Evolutionary conservation across 805 yeast species (phyloP).

Genomic region (Zygoascus flipseniorum): DNA sequence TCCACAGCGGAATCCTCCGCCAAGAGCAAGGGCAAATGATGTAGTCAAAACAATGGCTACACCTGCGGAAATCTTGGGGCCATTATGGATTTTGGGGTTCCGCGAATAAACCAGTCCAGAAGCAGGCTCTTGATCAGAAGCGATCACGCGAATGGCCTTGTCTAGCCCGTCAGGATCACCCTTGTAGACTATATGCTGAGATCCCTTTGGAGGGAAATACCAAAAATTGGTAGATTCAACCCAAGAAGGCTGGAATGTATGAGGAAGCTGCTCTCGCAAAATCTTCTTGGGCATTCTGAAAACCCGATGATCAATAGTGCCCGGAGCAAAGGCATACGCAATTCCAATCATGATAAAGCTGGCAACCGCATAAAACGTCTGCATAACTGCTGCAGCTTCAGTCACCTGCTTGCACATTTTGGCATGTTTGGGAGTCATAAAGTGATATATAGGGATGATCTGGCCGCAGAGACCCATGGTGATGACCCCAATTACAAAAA

Average conservation of each 20-base stretch:
- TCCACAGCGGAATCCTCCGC: conserved; percentile 26
- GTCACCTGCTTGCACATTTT: conserved; percentile 46
- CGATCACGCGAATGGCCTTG: conserved; percentile 48
- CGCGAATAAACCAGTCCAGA: conserved; percentile 39
- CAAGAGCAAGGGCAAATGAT: conserved; percentile 18
- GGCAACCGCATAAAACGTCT: conserved; percentile 43
- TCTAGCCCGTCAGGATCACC: conserved; percentile 36
- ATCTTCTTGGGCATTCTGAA: conserved; percentile 10
- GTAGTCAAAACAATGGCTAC: conserved; percentile 26
- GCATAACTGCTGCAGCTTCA: conserved; percentile 42
- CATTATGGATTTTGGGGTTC: conserved; percentile 23
- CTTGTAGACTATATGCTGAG: conserved; percentile 29
- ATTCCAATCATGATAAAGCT: conserved; percentile 41
- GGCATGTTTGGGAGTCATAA: conserved; percentile 37
- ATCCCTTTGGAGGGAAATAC: conserved; percentile 50
- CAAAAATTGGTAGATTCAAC: conserved; percentile 51
- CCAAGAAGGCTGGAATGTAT: conserved; percentile 62
- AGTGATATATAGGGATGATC: conserved; percentile 49
- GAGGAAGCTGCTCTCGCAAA: conserved; percentile 20
- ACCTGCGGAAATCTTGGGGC: conserved; percentile 34
- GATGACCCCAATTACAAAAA: conserved; percentile 47
- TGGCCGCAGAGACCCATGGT: conserved; percentile 63
- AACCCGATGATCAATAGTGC: conserved; percentile 37
- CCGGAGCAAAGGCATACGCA: conserved; percentile 50
- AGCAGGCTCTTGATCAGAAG: conserved; percentile 42